Evolutionary conservation across 108 stramenopile species (phyloP).

Genomic region (Cyclotella choctawhatcheeana): DNA sequence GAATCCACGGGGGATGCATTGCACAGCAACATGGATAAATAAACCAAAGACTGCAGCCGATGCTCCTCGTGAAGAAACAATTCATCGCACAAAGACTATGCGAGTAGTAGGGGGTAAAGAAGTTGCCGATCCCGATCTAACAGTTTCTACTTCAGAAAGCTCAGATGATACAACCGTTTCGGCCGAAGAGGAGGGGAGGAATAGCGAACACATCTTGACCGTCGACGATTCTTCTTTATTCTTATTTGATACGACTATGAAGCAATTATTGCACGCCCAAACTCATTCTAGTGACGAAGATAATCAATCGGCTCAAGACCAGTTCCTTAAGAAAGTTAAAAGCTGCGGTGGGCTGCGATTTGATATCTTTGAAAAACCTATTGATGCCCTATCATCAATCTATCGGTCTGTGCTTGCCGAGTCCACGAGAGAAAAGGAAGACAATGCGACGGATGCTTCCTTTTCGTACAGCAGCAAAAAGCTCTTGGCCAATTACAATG

Average conservation of each 20-base stretch:
- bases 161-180: neutral
- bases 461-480: conserved; percentile 1
- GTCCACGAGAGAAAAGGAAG: conserved; percentile 29
- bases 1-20: conserved; percentile 34
- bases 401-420: conserved; percentile 17
- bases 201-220: conserved; percentile 34
- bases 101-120: conserved; percentile 1
- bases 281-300: neutral
- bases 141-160: neutral
- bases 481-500: conserved; percentile 1
- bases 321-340: too few relatives aligned
- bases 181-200: neutral
- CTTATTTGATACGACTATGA: conserved; percentile 39
- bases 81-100: conserved; percentile 42
- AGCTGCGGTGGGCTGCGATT: conserved; percentile 38
- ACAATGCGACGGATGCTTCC: conserved; percentile 20
- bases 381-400: conserved; percentile 31
- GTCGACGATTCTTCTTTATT: conserved; percentile 39
- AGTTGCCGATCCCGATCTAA: neutral
- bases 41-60: neutral
- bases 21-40: conserved; percentile 41
- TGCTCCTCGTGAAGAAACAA: conserved; percentile 5
- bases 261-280: conserved; percentile 32
- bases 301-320: too few relatives aligned
- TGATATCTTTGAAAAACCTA: conserved; percentile 42